phyloP scores from a whole-genome alignment of 495 filamentous ascomycete species.

The Aspergillus wentii region DNA sequence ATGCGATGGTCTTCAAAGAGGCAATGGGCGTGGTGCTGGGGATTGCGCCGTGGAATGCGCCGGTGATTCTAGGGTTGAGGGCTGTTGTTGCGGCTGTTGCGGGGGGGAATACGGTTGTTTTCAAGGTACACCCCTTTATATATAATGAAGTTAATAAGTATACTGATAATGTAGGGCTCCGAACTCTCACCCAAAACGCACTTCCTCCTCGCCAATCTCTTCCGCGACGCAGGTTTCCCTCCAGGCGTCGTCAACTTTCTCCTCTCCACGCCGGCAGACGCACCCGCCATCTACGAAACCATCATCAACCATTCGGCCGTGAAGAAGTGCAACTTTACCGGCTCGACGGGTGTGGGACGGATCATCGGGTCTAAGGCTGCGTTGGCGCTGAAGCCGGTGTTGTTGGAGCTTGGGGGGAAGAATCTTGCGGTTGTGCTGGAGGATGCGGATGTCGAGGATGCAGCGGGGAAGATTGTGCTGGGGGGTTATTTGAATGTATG shows the following conservation, averaged over 20 bases:
- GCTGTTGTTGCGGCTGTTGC: conserved; percentile 66
- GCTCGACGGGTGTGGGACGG: conserved; percentile 53
- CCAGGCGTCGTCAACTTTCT: conserved; percentile 55
- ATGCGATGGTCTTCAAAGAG: conserved; percentile 49
- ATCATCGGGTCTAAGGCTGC: conserved; percentile 55
- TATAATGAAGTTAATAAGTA: neutral
- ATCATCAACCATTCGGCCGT: conserved; percentile 51
- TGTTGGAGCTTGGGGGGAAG: conserved; percentile 68
- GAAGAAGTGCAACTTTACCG: conserved; percentile 67
- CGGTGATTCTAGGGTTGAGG: conserved; percentile 53
- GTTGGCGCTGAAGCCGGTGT: conserved; percentile 60
- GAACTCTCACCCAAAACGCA: conserved; percentile 65
- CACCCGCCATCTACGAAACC: conserved; percentile 48
- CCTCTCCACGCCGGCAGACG: conserved; percentile 45
- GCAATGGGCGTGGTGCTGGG: conserved; percentile 70
- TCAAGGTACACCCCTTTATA: conserved; percentile 42
- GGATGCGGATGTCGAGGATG: conserved; percentile 58
- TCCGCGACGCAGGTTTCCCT: conserved; percentile 15
- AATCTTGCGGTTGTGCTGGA: conserved; percentile 59
- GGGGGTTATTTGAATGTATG: conserved; percentile 29
- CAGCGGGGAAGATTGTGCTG: conserved; percentile 45
- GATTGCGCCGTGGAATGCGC: conserved; percentile 69
- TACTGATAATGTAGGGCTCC: conserved; percentile 23
- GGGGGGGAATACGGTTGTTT: conserved; percentile 61
- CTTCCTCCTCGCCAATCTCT: conserved; percentile 34